Percentiles rank a stretch among this genome's conserved stretches.
Conservation (phyloP, 768 basidiomycete species). For the Russula compacta region DNA sequence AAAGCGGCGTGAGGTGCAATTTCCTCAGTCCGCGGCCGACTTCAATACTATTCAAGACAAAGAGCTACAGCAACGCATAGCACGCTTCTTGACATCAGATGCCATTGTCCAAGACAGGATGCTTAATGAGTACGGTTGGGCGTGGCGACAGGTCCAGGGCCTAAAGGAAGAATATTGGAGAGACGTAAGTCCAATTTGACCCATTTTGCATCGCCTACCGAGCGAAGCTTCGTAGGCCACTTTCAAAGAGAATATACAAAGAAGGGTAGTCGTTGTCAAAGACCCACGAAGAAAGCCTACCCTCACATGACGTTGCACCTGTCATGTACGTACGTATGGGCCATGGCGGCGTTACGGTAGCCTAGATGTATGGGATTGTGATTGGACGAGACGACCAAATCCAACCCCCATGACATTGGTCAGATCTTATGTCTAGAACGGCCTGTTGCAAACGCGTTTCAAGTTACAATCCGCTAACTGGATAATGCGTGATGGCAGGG, state of each 20-base stretch:
- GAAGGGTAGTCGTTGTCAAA: constrained; percentile 14
- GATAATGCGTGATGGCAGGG: not conserved
- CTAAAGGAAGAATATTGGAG: constrained; percentile 12
- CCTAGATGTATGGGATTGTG: not conserved
- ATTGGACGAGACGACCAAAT: not conserved
- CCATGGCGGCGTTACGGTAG: not conserved
- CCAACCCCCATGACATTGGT: not conserved
- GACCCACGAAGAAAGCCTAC: constrained; percentile 18
- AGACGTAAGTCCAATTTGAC: constrained; percentile 15
- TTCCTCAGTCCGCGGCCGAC: constrained; percentile 14
- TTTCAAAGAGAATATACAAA: constrained; percentile 14
- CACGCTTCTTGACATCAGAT: constrained; percentile 17
- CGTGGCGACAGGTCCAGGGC: constrained; percentile 6
- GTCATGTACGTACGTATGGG: not conserved
- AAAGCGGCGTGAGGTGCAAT: constrained; percentile 13
- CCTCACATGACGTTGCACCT: not conserved
- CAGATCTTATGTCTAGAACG: not conserved
- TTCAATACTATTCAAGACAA: constrained; percentile 13
- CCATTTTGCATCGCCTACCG: not conserved
- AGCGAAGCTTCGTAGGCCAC: not conserved
- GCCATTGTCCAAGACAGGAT: constrained; percentile 16
- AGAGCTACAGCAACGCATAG: constrained; percentile 15
- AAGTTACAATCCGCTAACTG: not conserved
- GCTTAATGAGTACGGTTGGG: constrained; percentile 11
- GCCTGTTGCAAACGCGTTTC: constrained; percentile 4